Evolutionary conservation across 192 early-diverging fungal species (phyloP).

Genomic region (Podochytrium sp.): DNA sequence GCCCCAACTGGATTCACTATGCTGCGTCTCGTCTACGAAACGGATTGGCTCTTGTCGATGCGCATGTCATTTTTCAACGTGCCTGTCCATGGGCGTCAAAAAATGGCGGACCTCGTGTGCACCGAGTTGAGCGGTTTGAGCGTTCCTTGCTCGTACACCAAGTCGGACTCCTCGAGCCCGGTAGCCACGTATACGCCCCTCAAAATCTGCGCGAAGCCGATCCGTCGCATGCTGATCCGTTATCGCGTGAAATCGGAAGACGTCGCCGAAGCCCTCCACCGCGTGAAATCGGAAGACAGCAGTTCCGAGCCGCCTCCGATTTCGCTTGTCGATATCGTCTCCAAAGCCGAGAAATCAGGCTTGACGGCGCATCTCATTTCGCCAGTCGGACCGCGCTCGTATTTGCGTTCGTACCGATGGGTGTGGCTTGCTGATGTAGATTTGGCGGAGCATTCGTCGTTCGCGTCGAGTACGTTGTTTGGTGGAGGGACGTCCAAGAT

Average conservation of each 20-base stretch:
- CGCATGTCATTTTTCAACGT: slow-evolving; percentile 49
- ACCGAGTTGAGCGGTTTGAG: not conserved
- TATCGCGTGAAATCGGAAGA: slow-evolving; percentile 36
- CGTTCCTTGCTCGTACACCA: slow-evolving; percentile 15
- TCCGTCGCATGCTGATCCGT: slow-evolving; percentile 36
- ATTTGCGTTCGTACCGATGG: slow-evolving; percentile 50
- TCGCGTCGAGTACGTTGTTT: not conserved
- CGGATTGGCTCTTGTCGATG: slow-evolving; percentile 47
- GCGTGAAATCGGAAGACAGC: not conserved
- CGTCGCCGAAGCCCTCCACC: not conserved
- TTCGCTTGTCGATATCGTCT: not conserved
- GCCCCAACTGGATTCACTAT: slow-evolving; percentile 46
- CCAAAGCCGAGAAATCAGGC: slow-evolving; percentile 6
- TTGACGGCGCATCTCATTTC: slow-evolving; percentile 24
- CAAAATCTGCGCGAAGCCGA: slow-evolving; percentile 45
- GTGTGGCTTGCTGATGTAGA: slow-evolving; percentile 53
- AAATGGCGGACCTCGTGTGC: slow-evolving; percentile 34
- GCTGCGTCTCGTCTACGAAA: slow-evolving; percentile 44
- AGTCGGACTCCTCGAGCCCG: slow-evolving; percentile 1
- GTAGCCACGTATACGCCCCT: slow-evolving; percentile 41
- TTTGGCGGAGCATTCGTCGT: not conserved
- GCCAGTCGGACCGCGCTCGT: slow-evolving; percentile 33
- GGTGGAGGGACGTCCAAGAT: not conserved
- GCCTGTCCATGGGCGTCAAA: slow-evolving; percentile 10
- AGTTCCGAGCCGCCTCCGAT: not conserved